Conservation (phyloP, 768 basidiomycete genomes). For the Termitomyces sp. region DNA sequence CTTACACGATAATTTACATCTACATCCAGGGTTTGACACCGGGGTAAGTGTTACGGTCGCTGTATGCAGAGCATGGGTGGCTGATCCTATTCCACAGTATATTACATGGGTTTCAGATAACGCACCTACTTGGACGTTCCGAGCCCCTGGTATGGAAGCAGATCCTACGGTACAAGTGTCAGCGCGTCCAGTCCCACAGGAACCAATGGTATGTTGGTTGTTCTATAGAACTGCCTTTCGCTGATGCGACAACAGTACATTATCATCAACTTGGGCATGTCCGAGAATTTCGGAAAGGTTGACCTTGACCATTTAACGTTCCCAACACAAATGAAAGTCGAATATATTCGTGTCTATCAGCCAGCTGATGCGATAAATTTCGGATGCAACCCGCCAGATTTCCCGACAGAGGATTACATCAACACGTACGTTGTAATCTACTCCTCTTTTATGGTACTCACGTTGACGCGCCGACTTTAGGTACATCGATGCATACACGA, state of each 20-base stretch:
- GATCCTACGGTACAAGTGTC: constrained; percentile 58
- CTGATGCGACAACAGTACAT: constrained; percentile 50
- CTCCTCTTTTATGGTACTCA: neutral
- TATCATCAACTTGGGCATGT: constrained; percentile 80
- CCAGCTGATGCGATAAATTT: constrained; percentile 54
- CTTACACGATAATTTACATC: neutral
- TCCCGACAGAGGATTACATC: constrained; percentile 74
- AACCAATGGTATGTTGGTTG: constrained; percentile 68
- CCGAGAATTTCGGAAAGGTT: constrained; percentile 67
- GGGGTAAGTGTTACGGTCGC: constrained; percentile 36
- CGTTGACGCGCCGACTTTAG: constrained; percentile 16
- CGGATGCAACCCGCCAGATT: constrained; percentile 64
- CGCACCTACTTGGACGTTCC: constrained; percentile 69
- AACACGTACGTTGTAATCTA: constrained; percentile 35
- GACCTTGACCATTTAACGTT: constrained; percentile 66
- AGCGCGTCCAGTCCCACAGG: constrained; percentile 65
- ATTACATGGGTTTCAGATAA: constrained; percentile 80
- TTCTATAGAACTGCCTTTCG: neutral
- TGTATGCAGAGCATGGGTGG: neutral
- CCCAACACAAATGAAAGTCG: constrained; percentile 49
- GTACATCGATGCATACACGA: constrained; percentile 65
- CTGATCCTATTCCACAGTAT: constrained; percentile 41
- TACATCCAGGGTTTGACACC: constrained; percentile 52
- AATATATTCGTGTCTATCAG: constrained; percentile 70
- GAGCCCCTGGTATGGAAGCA: constrained; percentile 59